Conservation (phyloP, 2,329 filamentous ascomycete genomes). For the Pseudogymnoascus sp. region DNA sequence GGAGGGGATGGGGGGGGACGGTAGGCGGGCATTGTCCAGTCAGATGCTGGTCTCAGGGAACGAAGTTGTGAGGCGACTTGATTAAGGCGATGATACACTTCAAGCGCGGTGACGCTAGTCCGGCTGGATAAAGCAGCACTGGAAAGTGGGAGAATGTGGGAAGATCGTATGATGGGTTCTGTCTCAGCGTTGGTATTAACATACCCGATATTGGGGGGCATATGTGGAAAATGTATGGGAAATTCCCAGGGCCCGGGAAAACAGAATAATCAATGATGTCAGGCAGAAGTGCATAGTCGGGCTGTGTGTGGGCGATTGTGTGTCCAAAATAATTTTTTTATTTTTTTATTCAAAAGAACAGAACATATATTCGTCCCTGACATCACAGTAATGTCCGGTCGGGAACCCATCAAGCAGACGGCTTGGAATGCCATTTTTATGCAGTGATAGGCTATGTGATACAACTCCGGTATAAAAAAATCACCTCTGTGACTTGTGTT, state of each 20-base stretch:
- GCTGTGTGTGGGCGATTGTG: slow-evolving; percentile 34
- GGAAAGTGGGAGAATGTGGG: slow-evolving; percentile 12
- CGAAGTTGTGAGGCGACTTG: slow-evolving; percentile 17
- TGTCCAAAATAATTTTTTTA: slow-evolving; percentile 16
- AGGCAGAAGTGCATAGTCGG: slow-evolving; percentile 40
- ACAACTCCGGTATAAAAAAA: slow-evolving; percentile 7
- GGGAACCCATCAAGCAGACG: neutral
- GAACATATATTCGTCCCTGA: slow-evolving; percentile 1
- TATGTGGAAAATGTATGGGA: slow-evolving; percentile 6
- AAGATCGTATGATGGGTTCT: slow-evolving; percentile 11
- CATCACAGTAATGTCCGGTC: neutral
- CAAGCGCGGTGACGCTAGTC: slow-evolving; percentile 35
- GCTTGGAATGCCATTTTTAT: neutral
- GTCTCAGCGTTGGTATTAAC: slow-evolving; percentile 19
- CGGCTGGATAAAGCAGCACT: slow-evolving; percentile 21
- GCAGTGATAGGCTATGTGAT: neutral
- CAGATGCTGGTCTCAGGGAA: slow-evolving; percentile 12
- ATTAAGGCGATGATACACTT: slow-evolving; percentile 25
- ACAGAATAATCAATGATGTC: slow-evolving; percentile 23
- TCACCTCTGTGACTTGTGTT: slow-evolving; percentile 7
- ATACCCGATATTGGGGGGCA: slow-evolving; percentile 11
- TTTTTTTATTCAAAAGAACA: slow-evolving; percentile 11
- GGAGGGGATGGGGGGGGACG: slow-evolving; percentile 14
- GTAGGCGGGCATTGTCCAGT: slow-evolving; percentile 1
- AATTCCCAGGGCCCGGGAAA: slow-evolving; percentile 5